A percentile compares a stretch with the other conserved stretches of the same genome.
Conservation (phyloP, 2,329 filamentous ascomycete species). For the Neopestalotiopsis clavispora region DNA sequence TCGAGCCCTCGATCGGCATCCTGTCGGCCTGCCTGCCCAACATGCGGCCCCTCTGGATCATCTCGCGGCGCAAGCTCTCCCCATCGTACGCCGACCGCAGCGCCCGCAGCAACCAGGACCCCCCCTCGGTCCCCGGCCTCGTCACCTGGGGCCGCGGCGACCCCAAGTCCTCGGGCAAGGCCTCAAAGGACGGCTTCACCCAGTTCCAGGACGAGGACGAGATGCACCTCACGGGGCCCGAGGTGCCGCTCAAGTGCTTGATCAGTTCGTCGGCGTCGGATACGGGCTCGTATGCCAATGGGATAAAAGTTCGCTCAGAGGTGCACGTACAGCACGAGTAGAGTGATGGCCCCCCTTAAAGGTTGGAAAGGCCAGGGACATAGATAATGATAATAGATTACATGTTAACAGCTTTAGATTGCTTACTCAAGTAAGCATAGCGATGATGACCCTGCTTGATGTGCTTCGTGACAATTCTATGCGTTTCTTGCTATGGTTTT, state of each 20-base stretch:
- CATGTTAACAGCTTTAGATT: no score
- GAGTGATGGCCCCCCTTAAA: not conserved
- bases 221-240: not conserved
- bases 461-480: no score
- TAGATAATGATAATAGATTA: no score
- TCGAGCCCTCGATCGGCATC: conserved; percentile 1
- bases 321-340: not conserved
- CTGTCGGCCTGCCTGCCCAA: conserved; percentile 4
- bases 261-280: not conserved
- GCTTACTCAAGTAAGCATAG: no score
- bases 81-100: not conserved
- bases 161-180: not conserved
- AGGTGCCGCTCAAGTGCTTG: not conserved
- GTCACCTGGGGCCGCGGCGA: not conserved
- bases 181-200: not conserved
- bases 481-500: not conserved
- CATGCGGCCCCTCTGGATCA: conserved; percentile 1
- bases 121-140: not conserved
- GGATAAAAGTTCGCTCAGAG: not conserved
- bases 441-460: no score
- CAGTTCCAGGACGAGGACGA: not conserved
- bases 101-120: not conserved
- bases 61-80: not conserved
- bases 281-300: not conserved
- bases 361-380: no score